A percentile compares a stretch with the other conserved stretches of the same genome.
These are phyloP conservation scores for Corymbia maculata DNA, from an alignment of 345 rosid genomes.

Conservation along the genomic window DNA sequence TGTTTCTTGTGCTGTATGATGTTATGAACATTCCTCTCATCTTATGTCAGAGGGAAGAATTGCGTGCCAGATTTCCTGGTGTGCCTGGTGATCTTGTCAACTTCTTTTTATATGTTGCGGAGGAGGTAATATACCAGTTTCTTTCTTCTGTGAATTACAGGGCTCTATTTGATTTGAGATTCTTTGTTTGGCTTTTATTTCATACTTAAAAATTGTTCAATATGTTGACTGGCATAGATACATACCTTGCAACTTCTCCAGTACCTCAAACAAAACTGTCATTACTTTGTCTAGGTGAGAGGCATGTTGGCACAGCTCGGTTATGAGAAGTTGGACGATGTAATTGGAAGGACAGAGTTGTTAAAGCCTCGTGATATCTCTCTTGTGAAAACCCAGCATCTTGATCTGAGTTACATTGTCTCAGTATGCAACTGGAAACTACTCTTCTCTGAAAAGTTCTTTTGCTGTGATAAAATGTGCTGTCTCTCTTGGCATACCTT, in stretches of 20 bases:
- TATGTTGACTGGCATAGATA: background rate
- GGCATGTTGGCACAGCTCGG: conserved; percentile 92
- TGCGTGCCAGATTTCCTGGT: conserved; percentile 98
- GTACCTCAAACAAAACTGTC: background rate
- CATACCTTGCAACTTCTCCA: background rate
- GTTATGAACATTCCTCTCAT: background rate
- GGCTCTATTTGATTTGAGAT: background rate
- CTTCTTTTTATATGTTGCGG: conserved; percentile 90
- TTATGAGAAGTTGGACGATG: conserved; percentile 80
- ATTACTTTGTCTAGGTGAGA: conserved; percentile 53
- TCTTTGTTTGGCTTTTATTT: background rate
- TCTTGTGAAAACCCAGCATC: conserved; percentile 95
- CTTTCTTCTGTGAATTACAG: background rate
- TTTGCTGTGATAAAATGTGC: background rate
- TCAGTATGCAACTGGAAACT: conserved; percentile 38
- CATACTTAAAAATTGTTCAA: background rate
- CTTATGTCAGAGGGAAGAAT: conserved; percentile 73
- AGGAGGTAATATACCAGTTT: conserved; percentile 59
- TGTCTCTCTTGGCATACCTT: background rate
- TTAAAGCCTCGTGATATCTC: conserved; percentile 83
- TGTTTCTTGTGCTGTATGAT: background rate
- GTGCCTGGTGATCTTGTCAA: conserved; percentile 99
- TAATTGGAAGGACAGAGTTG: conserved; percentile 80
- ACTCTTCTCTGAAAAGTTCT: background rate
- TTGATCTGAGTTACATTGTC: conserved; percentile 73